Evolutionary conservation across 202 grass and related monocot genomes (phyloP).

Genomic region (Dendrocalamus latiflorus): DNA sequence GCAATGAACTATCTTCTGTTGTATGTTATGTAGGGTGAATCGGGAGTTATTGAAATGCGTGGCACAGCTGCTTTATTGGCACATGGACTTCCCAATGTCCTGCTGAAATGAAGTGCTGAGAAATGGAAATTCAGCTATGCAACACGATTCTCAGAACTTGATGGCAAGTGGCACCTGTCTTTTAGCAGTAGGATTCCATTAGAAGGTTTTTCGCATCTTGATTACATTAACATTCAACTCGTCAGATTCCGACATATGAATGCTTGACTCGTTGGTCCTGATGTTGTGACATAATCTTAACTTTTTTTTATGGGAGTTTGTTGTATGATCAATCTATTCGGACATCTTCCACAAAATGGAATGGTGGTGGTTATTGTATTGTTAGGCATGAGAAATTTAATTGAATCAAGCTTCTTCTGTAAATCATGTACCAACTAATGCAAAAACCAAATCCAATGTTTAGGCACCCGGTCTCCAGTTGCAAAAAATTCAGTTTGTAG

Average conservation of each 20-base stretch:
- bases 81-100: not conserved
- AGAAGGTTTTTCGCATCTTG: constrained; percentile 1
- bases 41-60: not conserved
- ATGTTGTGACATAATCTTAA: not conserved
- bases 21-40: not conserved
- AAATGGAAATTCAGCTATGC: not conserved
- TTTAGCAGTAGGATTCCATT: not conserved
- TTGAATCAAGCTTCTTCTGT: too few species aligned
- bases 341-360: too few species aligned
- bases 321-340: too few species aligned
- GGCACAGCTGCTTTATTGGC: too few species aligned
- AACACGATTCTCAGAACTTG: not conserved
- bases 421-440: too few species aligned
- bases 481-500: too few species aligned
- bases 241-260: not conserved
- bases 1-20: not conserved
- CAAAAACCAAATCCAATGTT: too few species aligned
- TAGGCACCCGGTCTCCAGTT: too few species aligned
- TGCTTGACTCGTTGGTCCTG: not conserved
- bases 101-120: not conserved
- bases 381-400: too few species aligned
- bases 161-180: not conserved
- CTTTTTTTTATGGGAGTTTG: too few species aligned
- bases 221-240: not conserved
- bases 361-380: too few species aligned